Base-by-base conservation (phyloP, 495 filamentous ascomycete species). In the Xylaria castorea region DNA sequence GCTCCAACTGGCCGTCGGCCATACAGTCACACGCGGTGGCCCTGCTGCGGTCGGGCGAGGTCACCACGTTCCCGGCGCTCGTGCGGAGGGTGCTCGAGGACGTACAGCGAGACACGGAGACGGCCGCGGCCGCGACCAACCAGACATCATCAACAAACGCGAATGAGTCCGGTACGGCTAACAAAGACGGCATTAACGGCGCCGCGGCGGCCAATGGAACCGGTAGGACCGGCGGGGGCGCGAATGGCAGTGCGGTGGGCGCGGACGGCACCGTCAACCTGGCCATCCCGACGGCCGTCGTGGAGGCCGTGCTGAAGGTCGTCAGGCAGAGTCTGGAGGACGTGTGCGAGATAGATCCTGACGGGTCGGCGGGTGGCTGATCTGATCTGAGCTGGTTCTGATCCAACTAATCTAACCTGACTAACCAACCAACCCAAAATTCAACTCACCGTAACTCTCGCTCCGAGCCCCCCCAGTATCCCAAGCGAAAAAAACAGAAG, bases 1-100 rank as follows among this genome's bases (percentile, higher is more conserved):
- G 76, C 22, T 78, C 83, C 73, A 88, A 89, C 80, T 89, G 87
- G 87, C 87, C 86, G 3, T 85, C 85, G n/a, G 57, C 79, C 48
- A 78, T 89, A 67, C 85, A 87, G 67, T 74, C 75, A 53, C 84
- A 87, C 80, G 87, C 87, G 44, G 80, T 88, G 25, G 36, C 81
- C 27, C 83, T 89, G 65, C 84, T 89, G 30, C 86, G 87, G 68
- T 83, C 80, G 12, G 87, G 86, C 79, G 85, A 88, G 61, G 77
- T 83, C 32, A 82, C 82, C 66, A 87, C 83, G 12, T 89, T 87
- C 76, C 87, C 86, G 0, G 82, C 80, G 27, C 85, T 89, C 11
- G 80, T 89, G 48, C 79, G 78, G 22, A 85, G 83, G 63, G 86
- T 89, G 7, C 75, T 89, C 69, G 85, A 86, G 42, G 87, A 88